Evolutionary conservation across 1,139 yeast species (phyloP), one percentile per base, ranked within the genome.

Genomic region (Scheffersomyces parashehatae): DNA sequence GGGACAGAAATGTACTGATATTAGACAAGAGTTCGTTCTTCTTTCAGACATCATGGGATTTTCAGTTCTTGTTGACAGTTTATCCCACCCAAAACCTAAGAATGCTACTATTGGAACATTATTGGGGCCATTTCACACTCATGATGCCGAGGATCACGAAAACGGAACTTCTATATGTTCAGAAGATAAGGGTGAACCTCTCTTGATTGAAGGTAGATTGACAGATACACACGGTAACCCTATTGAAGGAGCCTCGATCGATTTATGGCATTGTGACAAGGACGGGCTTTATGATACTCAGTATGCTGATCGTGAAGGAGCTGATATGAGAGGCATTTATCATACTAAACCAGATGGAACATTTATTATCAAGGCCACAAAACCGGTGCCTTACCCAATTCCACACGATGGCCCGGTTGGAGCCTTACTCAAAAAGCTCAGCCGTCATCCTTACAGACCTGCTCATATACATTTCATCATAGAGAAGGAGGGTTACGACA

Each of bases 361-460:
- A 29, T 66, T 59, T 45, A 45, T 55, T 29, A 60, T 61, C 39
- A 53, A 60, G 39, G 67, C 67, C 29, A 55, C 67, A 15, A 57
- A 56, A 28, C 73, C 73, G 5, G 68, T 66, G 6, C 56, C 71
- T 28, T 68, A 68, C 43, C 70, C 73, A 12, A 68, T 68, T 44
- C 73, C 73, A 10, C 64, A 63, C 48, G 73, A 68, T 52, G 73
- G 73, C 3, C 73, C 73, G 3, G 73, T 66, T 8, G 73, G 73
- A 12, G 50, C 55, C 37, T 48, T 68, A 39, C 55, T 68, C 42
- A 52, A 60, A 39, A 42, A 47, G 24, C 58, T 68, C 43, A 61
- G 60, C 40, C 56, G 73, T 47, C 73, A 68, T 45, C 73, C 73
- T 32, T 62, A 56, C 50, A 56, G 73, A 43, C 73, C 73, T 10